Evolutionary conservation across 805 yeast genomes (phyloP).

Genomic region (Ogataea salicorniae): DNA sequence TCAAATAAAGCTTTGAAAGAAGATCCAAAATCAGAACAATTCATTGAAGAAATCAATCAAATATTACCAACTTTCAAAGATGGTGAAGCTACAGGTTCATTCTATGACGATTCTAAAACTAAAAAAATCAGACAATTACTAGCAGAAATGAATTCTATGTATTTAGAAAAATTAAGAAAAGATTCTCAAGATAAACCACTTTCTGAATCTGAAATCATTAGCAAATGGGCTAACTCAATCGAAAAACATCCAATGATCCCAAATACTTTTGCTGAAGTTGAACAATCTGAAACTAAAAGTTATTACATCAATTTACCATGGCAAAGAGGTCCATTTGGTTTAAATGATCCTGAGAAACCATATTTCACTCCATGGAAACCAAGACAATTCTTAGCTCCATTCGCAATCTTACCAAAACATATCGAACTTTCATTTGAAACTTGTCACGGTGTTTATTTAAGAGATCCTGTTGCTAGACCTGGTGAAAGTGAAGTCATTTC

Average conservation of each 20-base stretch:
- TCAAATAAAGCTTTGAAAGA: conserved; percentile 17
- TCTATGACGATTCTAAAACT: conserved; percentile 25
- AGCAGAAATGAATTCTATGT: conserved; percentile 29
- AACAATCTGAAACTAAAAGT: conserved; percentile 22
- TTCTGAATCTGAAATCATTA: conserved; percentile 24
- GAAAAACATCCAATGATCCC: conserved; percentile 37
- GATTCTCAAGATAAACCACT: conserved; percentile 22
- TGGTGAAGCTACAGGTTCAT: conserved; percentile 26
- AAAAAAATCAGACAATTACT: conserved; percentile 30
- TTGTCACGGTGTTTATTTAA: conserved; percentile 92
- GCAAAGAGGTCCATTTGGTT: conserved; percentile 78
- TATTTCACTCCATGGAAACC: conserved; percentile 98
- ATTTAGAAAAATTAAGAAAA: conserved; percentile 29
- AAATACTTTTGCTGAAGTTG: conserved; percentile 25
- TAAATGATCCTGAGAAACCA: conserved; percentile 67
- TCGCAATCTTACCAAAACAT: conserved; percentile 89
- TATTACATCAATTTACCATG: conserved; percentile 64
- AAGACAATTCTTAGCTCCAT: conserved; percentile 87
- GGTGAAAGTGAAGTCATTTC: conserved; percentile 94
- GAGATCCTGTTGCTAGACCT: conserved; percentile 96
- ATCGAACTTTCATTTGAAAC: conserved; percentile 85
- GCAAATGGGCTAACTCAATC: conserved; percentile 45
- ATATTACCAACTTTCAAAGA: conserved; percentile 30
- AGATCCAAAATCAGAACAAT: conserved; percentile 22
- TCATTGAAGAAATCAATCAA: conserved; percentile 50